Conservation (phyloP, 495 filamentous ascomycete species). For the Choiromyces venosus region DNA sequence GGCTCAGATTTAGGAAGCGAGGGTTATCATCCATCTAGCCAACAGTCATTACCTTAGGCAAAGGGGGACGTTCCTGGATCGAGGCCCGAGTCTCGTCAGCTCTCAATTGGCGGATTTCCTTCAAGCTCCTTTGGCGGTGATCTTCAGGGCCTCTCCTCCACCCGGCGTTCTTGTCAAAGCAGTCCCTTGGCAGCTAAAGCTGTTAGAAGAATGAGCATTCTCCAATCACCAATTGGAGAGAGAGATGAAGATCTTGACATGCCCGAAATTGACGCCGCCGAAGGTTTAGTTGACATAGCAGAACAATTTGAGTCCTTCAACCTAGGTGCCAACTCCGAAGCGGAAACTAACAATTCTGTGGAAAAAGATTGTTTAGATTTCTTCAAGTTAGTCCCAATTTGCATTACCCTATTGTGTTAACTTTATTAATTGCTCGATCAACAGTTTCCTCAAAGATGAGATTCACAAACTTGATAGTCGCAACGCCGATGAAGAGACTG, state of each 20-base stretch:
- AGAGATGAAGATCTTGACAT: constrained; percentile 19
- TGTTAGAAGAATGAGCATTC: constrained; percentile 18
- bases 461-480: constrained; percentile 37
- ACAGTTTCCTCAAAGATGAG: constrained; percentile 35
- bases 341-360: constrained; percentile 48
- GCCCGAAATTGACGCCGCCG: constrained; percentile 12
- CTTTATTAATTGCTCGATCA: constrained; percentile 8
- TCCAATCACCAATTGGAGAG: constrained; percentile 33
- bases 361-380: constrained; percentile 59
- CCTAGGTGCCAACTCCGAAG: constrained; percentile 44
- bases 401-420: background rate
- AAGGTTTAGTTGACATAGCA: background rate
- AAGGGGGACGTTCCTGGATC: background rate
- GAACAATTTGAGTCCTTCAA: constrained; percentile 10
- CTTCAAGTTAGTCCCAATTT: constrained; percentile 51
- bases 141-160: background rate
- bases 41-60: constrained; percentile 16
- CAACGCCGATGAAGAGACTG: constrained; percentile 29
- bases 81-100: background rate
- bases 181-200: background rate
- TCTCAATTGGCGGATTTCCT: constrained; percentile 26
- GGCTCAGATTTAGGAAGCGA: constrained; percentile 21
- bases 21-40: constrained; percentile 29
- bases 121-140: constrained; percentile 28
- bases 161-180: background rate